These are phyloP conservation scores for Candida anutae DNA, from an alignment of 1,139 yeast genomes.

Conservation along the genomic window DNA sequence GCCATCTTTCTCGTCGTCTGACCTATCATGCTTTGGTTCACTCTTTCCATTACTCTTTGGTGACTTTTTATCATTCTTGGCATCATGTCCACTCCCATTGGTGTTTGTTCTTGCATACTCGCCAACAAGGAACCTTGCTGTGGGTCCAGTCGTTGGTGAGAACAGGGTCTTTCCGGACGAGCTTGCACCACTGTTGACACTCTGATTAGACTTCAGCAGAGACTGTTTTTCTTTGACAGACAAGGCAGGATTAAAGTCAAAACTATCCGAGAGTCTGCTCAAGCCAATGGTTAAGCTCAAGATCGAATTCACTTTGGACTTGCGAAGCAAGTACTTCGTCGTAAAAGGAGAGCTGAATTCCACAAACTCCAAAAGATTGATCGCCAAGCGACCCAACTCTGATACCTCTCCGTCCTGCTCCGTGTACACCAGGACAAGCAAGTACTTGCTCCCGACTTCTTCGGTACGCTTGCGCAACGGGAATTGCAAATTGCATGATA, in stretches of 20 bases:
- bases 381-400: constrained; percentile 55
- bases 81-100: constrained; percentile 36
- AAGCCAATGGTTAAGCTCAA: constrained; percentile 39
- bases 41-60: background rate
- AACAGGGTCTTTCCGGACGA: background rate
- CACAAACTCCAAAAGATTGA: constrained; percentile 69
- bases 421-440: constrained; percentile 25
- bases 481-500: constrained; percentile 35
- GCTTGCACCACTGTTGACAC: background rate
- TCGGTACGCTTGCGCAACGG: constrained; percentile 28
- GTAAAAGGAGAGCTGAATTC: constrained; percentile 45
- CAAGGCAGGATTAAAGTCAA: constrained; percentile 36
- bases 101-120: constrained; percentile 31
- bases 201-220: background rate
- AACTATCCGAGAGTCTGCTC: constrained; percentile 35
- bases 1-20: background rate
- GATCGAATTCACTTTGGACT: constrained; percentile 78
- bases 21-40: no score
- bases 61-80: constrained; percentile 4
- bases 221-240: constrained; percentile 22
- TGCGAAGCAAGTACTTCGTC: constrained; percentile 60
- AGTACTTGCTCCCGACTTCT: constrained; percentile 31
- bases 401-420: constrained; percentile 6
- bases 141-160: background rate
- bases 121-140: constrained; percentile 22